Evolutionary conservation across 2,329 filamentous ascomycete species (phyloP).

Genomic region (Fusarium sp.): DNA sequence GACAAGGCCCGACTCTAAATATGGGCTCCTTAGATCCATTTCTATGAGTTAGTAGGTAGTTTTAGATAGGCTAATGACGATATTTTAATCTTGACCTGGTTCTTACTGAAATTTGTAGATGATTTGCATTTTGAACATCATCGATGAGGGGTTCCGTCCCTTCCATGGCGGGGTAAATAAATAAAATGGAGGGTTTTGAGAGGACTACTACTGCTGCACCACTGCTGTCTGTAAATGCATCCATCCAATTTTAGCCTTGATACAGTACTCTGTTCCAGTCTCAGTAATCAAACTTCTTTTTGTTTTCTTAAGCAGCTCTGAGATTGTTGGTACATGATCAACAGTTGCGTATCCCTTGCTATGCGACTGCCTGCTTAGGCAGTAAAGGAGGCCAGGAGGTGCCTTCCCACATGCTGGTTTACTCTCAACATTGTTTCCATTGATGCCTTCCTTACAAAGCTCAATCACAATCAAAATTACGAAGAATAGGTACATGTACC

Average conservation of each 20-base stretch:
- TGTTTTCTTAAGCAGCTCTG: background rate
- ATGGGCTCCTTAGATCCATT: background rate
- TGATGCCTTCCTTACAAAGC: background rate
- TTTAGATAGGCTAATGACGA: background rate
- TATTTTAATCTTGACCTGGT: background rate
- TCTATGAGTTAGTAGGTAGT: background rate
- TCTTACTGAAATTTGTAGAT: background rate
- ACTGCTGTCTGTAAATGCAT: background rate
- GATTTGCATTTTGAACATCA: background rate
- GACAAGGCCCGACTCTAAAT: background rate
- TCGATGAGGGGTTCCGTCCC: background rate
- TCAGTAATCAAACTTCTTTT: background rate
- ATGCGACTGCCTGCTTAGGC: background rate
- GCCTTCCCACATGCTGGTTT: background rate
- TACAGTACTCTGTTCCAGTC: background rate
- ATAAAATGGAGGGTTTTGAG: background rate
- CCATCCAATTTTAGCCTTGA: background rate
- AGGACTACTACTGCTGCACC: background rate
- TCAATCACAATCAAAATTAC: background rate
- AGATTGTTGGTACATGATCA: background rate
- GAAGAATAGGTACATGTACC: background rate
- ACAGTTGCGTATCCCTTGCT: background rate
- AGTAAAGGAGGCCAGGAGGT: background rate
- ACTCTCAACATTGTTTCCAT: background rate
- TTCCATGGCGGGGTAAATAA: background rate